phyloP scores from a whole-genome alignment of 2,329 filamentous ascomycete species.

The Aciculosporium take region DNA sequence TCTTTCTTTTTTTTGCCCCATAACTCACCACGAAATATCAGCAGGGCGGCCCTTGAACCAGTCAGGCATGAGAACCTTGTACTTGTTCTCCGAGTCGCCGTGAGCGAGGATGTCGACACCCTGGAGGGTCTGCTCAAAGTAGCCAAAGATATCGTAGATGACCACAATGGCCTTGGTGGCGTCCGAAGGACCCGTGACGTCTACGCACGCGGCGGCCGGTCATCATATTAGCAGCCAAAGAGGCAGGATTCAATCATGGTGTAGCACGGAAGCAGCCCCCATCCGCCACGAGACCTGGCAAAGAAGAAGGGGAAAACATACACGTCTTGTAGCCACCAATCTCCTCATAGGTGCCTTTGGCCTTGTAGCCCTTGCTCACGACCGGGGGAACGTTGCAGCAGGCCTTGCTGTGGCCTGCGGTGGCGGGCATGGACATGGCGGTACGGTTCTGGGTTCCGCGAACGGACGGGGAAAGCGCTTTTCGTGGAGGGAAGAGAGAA shows the following conservation, averaged over 20 bases:
- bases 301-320: conserved; percentile 11
- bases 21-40: conserved; percentile 34
- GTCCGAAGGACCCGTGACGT: conserved; percentile 32
- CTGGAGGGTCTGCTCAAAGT: conserved; percentile 56
- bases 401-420: conserved; percentile 38
- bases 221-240: neutral
- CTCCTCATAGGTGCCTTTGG: conserved; percentile 41
- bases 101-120: conserved; percentile 52
- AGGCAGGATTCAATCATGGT: neutral
- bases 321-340: conserved; percentile 41
- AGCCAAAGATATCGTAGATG: conserved; percentile 56
- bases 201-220: conserved; percentile 12
- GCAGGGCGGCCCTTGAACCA: conserved; percentile 67
- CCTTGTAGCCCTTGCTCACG: conserved; percentile 37
- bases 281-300: neutral
- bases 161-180: conserved; percentile 45
- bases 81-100: conserved; percentile 45
- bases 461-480: neutral
- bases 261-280: neutral
- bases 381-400: conserved; percentile 47
- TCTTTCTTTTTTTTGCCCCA: too few species aligned
- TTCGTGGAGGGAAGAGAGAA: too few species aligned
- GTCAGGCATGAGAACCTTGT: conserved; percentile 83
- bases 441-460: neutral
- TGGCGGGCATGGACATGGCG: conserved; percentile 36